phyloP scores from a whole-genome alignment of 2,329 filamentous ascomycete species.

The Colletotrichum sp. region DNA sequence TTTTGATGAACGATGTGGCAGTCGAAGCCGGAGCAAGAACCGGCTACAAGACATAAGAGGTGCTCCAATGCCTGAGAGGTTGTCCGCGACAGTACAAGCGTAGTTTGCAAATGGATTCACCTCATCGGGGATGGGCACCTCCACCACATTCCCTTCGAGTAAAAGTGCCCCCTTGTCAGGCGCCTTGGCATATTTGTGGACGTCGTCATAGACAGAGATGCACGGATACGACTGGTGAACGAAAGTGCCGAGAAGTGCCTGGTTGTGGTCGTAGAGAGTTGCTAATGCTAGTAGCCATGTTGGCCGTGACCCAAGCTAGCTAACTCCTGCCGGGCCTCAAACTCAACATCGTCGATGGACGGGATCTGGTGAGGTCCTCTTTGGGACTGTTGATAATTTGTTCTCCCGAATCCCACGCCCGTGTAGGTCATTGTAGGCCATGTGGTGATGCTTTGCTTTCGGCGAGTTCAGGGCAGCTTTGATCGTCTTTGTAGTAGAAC shows the following conservation, averaged over 20 bases:
- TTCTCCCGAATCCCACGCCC: not conserved
- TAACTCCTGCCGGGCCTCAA: not conserved
- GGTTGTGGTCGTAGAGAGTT: not conserved
- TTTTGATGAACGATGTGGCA: not conserved
- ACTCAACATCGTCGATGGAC: not conserved
- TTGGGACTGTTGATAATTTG: not conserved
- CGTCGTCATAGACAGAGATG: not conserved
- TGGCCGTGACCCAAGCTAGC: not conserved
- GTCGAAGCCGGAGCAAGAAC: not conserved
- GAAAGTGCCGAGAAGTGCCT: not conserved
- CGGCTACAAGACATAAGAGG: not conserved
- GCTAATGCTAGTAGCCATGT: not conserved
- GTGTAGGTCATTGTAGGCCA: not conserved
- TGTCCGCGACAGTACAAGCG: not conserved
- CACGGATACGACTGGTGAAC: not conserved
- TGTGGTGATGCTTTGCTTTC: not conserved
- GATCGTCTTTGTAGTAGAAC: not conserved
- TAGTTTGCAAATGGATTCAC: not conserved
- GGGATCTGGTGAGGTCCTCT: not conserved
- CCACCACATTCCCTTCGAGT: not conserved
- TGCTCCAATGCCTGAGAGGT: not conserved
- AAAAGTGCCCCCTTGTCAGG: not conserved
- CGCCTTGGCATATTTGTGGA: not conserved
- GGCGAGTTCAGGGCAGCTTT: not conserved
- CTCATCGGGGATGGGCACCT: not conserved